phyloP scores from a whole-genome alignment of 1,284 basidiomycete genomes.

The Exobasidium cylindrosporum region DNA sequence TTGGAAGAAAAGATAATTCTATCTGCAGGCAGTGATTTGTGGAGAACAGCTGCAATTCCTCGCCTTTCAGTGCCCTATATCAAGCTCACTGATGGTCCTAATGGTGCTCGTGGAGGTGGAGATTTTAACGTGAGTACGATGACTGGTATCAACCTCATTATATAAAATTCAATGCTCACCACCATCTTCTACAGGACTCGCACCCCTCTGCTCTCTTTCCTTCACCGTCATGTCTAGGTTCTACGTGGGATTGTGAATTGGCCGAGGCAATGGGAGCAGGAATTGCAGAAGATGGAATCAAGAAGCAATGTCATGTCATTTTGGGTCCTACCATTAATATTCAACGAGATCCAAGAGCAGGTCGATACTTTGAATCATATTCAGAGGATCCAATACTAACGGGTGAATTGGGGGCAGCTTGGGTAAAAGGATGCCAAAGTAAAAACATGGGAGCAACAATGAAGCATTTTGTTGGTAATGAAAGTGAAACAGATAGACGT shows the following conservation, averaged over 20 bases:
- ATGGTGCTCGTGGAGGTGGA: slow-evolving; percentile 17
- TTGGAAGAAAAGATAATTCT: slow-evolving; percentile 19
- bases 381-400: slow-evolving; percentile 15
- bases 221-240: slow-evolving; percentile 16
- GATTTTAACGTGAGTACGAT: slow-evolving; percentile 14
- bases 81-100: slow-evolving; percentile 20
- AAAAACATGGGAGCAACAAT: slow-evolving; percentile 13
- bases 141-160: too few species aligned
- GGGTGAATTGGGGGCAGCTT: slow-evolving; percentile 11
- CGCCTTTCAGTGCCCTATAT: slow-evolving; percentile 6
- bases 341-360: slow-evolving; percentile 13
- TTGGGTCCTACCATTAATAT: slow-evolving; percentile 18
- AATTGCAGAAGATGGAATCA: slow-evolving; percentile 13
- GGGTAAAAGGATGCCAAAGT: slow-evolving; percentile 14
- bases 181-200: too few species aligned
- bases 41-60: slow-evolving; percentile 9
- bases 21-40: slow-evolving; percentile 11
- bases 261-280: slow-evolving; percentile 11
- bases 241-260: slow-evolving; percentile 14
- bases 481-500: slow-evolving; percentile 12
- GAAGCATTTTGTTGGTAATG: slow-evolving; percentile 21
- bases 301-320: slow-evolving; percentile 17
- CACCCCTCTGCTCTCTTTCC: slow-evolving; percentile 15
- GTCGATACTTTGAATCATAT: slow-evolving; percentile 18
- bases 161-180: too few species aligned